These are phyloP conservation scores for Pyrus pyrifolia DNA, from an alignment of 306 rosid genomes.

Conservation along the genomic window DNA sequence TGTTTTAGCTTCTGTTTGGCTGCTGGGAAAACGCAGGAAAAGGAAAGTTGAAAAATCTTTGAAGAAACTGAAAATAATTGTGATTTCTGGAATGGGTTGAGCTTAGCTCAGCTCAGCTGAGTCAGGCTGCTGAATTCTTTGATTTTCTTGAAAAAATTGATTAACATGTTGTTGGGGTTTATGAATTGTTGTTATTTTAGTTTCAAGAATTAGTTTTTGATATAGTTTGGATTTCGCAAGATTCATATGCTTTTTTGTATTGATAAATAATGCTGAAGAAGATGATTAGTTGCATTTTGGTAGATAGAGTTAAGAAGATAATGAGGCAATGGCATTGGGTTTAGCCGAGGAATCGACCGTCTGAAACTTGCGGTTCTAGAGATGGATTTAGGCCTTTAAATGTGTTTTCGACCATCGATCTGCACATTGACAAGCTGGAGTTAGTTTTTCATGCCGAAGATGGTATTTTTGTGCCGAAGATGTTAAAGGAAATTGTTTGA, in stretches of 20 bases:
- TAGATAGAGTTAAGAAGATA: not conserved
- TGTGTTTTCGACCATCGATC: not conserved
- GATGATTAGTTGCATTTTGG: too few species aligned
- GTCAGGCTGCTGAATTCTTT: not conserved
- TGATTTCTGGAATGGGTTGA: not conserved
- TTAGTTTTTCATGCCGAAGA: not conserved
- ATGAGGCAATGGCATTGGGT: not conserved
- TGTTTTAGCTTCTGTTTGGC: conserved; percentile 19
- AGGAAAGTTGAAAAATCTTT: not conserved
- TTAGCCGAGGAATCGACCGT: not conserved
- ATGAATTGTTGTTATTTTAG: not conserved
- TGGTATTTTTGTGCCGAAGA: not conserved
- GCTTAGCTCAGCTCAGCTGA: not conserved
- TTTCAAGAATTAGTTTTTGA: not conserved
- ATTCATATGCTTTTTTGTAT: not conserved
- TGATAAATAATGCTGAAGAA: not conserved
- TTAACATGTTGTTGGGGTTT: not conserved
- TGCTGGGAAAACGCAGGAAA: conserved; percentile 10
- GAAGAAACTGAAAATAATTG: not conserved
- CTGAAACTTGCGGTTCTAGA: not conserved
- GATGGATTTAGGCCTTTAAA: not conserved
- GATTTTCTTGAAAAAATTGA: not conserved
- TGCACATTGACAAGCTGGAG: not conserved
- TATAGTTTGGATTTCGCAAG: not conserved
- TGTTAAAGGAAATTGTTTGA: not conserved